Conservation (phyloP, 225 moss, liverwort and hornwort genomes). For the Takakia lepidozioides region DNA sequence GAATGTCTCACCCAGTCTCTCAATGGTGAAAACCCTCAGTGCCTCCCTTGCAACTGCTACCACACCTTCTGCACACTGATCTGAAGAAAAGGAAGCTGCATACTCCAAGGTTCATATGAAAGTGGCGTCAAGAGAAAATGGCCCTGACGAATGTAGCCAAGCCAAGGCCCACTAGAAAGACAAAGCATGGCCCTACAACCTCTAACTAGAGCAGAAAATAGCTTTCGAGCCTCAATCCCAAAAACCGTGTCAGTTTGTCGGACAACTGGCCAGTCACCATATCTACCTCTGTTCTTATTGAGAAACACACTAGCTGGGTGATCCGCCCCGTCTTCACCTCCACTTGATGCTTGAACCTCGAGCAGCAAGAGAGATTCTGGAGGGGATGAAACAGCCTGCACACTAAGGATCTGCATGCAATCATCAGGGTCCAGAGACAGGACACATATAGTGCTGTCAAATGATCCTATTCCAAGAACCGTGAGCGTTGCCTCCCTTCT, state of each 20-base stretch:
- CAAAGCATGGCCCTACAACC: slow-evolving; percentile 96
- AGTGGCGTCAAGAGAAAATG: slow-evolving; percentile 92
- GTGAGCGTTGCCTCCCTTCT: slow-evolving; percentile 84
- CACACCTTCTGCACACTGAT: slow-evolving; percentile 97
- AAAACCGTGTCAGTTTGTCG: slow-evolving; percentile 87
- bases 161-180: slow-evolving; percentile 97
- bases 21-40: slow-evolving; percentile 89
- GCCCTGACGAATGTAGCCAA: slow-evolving; percentile 96
- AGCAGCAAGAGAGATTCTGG: slow-evolving; percentile 95
- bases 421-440: slow-evolving; percentile 95
- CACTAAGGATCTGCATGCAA: slow-evolving; percentile 96
- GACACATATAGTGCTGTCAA: slow-evolving; percentile 85
- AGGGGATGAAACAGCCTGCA: slow-evolving; percentile 85
- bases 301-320: slow-evolving; percentile 99
- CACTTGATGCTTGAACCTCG: slow-evolving; percentile 88
- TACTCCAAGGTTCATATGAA: slow-evolving; percentile 89
- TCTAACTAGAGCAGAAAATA: slow-evolving; percentile 87
- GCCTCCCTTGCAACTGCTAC: slow-evolving; percentile 94
- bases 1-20: slow-evolving; percentile 96
- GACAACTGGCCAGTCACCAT: slow-evolving; percentile 97
- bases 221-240: slow-evolving; percentile 88
- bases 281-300: slow-evolving; percentile 88
- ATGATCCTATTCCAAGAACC: slow-evolving; percentile 97
- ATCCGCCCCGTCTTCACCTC: slow-evolving; percentile 98
- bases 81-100: slow-evolving; percentile 96